phyloP scores from a whole-genome alignment of 345 rosid species.

The Erysimum cheiranthoides region DNA sequence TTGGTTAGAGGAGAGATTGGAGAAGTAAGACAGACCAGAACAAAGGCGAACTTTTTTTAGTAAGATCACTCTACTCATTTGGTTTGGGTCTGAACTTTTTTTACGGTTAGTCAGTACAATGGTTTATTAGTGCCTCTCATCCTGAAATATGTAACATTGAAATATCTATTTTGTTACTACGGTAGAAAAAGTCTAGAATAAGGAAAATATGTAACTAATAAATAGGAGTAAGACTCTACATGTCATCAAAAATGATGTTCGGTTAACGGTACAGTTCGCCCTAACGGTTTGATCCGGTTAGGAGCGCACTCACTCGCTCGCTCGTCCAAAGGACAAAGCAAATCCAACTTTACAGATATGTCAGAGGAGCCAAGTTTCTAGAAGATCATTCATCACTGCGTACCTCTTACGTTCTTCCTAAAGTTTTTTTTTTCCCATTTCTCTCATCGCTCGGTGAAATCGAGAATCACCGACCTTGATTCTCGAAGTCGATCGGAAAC shows the following conservation, averaged over 20 bases:
- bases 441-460: slow-evolving; percentile 38
- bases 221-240: too few species aligned
- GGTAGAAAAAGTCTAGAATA: too few species aligned
- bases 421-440: not conserved
- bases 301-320: slow-evolving; percentile 4
- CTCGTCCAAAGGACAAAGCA: slow-evolving; percentile 32
- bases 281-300: slow-evolving; percentile 35
- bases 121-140: not conserved
- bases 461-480: slow-evolving; percentile 32
- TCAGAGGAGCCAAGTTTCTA: slow-evolving; percentile 38
- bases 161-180: too few species aligned
- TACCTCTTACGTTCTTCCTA: slow-evolving; percentile 1
- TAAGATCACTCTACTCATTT: not conserved
- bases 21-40: not conserved
- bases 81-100: not conserved
- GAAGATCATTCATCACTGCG: slow-evolving; percentile 35
- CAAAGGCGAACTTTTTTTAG: not conserved
- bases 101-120: not conserved
- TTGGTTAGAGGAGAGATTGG: not conserved
- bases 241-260: not conserved
- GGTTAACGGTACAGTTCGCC: slow-evolving; percentile 34
- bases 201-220: too few species aligned
- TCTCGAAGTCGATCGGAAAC: slow-evolving; percentile 22
- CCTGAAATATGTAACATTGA: not conserved
- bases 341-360: slow-evolving; percentile 38